Percentiles rank a stretch among this genome's conserved stretches.
Conservation (phyloP, 2,329 filamentous ascomycete genomes). For the Metarhizium brunneum region DNA sequence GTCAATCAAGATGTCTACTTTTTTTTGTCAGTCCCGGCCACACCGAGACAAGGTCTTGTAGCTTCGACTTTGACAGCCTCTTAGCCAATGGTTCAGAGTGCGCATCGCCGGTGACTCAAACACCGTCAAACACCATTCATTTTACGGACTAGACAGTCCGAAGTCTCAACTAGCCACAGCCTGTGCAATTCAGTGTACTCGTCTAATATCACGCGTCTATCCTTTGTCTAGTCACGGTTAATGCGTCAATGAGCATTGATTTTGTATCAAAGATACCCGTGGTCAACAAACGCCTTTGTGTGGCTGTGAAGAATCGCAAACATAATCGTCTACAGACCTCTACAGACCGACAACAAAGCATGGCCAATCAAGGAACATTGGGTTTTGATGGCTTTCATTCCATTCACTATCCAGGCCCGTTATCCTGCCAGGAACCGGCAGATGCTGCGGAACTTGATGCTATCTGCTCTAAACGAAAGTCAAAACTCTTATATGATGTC, state of each 20-base stretch:
- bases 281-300: too few species aligned
- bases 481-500: too few species aligned
- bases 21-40: background rate
- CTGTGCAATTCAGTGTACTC: background rate
- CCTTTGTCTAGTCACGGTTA: background rate
- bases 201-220: background rate
- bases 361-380: background rate
- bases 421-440: too few species aligned
- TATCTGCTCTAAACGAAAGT: too few species aligned
- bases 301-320: too few species aligned
- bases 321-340: background rate
- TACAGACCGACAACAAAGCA: background rate
- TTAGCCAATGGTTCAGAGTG: background rate
- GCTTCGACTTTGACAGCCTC: background rate
- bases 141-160: background rate
- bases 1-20: background rate
- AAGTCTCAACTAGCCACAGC: background rate
- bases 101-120: conserved; percentile 9
- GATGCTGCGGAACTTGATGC: too few species aligned
- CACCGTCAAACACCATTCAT: conserved; percentile 5
- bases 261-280: too few species aligned
- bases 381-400: background rate
- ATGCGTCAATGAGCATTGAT: background rate
- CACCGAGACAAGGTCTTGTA: too few species aligned
- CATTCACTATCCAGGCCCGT: too few species aligned